These are phyloP conservation scores for Lactarius psammicola DNA, from an alignment of 768 basidiomycete genomes.

Conservation along the genomic window DNA sequence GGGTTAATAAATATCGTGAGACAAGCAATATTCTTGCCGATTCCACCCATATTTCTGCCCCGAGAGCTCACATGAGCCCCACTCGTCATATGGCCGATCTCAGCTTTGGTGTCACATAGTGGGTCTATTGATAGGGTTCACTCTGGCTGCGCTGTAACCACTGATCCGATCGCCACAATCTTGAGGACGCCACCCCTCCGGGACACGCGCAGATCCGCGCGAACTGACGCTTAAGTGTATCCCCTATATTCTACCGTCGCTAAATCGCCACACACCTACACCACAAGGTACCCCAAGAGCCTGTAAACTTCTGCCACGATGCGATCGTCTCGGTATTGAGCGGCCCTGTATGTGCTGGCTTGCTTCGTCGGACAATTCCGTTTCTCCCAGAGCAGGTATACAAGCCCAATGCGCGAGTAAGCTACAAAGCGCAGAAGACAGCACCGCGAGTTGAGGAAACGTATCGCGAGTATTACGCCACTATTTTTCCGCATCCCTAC, in stretches of 20 bases:
- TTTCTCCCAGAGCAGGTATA: not conserved
- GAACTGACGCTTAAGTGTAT: not conserved
- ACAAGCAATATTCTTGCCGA: not conserved
- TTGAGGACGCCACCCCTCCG: not conserved
- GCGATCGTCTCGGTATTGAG: not conserved
- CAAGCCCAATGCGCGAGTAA: not conserved
- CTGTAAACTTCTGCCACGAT: not conserved
- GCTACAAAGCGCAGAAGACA: not conserved
- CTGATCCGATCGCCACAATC: not conserved
- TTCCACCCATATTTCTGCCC: not conserved
- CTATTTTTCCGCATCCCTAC: not conserved
- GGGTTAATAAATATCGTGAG: not conserved
- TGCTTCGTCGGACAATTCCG: not conserved
- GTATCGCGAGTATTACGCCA: not conserved
- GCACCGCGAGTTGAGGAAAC: not conserved
- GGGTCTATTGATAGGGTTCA: too few relatives aligned
- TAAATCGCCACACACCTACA: not conserved
- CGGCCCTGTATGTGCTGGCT: not conserved
- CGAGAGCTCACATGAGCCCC: not conserved
- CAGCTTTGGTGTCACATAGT: not conserved
- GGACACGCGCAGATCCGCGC: not conserved
- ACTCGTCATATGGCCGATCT: not conserved
- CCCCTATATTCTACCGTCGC: not conserved
- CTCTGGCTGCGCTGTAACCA: not conserved
- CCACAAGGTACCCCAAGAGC: not conserved